Base-by-base conservation (phyloP, 1,284 basidiomycete genomes). In the Cryptococcus sp. region DNA sequence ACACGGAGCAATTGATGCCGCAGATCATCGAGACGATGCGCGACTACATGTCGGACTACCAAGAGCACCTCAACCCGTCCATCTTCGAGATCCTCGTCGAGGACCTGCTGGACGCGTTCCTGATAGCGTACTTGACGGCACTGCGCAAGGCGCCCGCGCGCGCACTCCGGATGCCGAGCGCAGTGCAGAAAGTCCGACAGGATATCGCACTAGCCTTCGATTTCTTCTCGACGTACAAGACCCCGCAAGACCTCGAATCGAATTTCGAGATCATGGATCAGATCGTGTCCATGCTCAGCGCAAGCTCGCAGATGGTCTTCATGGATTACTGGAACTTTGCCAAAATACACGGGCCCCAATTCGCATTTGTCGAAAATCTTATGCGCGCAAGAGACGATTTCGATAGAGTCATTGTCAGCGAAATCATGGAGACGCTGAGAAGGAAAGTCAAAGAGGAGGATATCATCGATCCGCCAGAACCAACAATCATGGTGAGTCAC, bases 261-360 rank as follows among this genome's bases (percentile, higher is more conserved):
- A 85, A 88, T 66, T 91, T 99, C 64, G 89, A 93, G 69, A 87
- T 99, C 48, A 80, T 99, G 57, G 90, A 97, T 72, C 84, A 88
- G 82, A 85, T 95, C 43, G 82, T 93, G 13, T 84, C 87, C 5
- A 85, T 99, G 76, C 80, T 99, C 35, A 89, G 91, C 58, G 92
- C 94, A 1, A 92, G 90, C 35, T 88, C 91, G 75, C 91, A 92
- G 64, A 88, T 99, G 82, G 88, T 91, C 3, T 97, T 98, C 81
- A 81, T 99, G 60, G 94, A 95, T 22, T 98, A 88, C 78, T 93
- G 91, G 90, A 85, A 86, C 13, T 99, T 99, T 77, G 95, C 94
- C n/a, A 92, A 93, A 71, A 85, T 89, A 17, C 90, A 97, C 76
- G 95, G 96, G 3, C 92, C 95, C 15, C 94, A 95, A 67, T 83